Percentiles rank a stretch among this genome's conserved stretches.
Conservation (phyloP, 108 stramenopile genomes). For the Stephanodiscus triporus region DNA sequence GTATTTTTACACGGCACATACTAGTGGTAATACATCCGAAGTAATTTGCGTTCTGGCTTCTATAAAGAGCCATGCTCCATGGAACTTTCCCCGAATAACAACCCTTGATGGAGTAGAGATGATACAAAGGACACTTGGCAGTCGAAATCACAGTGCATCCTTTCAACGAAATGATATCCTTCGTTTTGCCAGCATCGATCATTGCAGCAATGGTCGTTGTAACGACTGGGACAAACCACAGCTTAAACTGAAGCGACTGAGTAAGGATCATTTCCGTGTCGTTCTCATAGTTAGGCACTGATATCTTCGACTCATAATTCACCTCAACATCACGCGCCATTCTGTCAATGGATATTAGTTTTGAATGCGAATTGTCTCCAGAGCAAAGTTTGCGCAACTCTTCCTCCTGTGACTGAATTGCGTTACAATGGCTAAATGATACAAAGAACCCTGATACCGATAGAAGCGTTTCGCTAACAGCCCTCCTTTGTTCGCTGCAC, state of each 20-base stretch:
- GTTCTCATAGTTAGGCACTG: constrained; percentile 8
- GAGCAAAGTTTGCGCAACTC: constrained; percentile 13
- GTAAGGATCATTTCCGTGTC: constrained; percentile 14
- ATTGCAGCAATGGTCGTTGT: constrained; percentile 18
- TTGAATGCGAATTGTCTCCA: constrained; percentile 6
- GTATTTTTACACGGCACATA: not conserved
- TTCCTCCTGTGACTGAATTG: not conserved
- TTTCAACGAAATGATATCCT: constrained; percentile 11
- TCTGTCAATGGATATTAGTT: constrained; percentile 7
- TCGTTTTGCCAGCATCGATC: constrained; percentile 12
- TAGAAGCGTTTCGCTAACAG: constrained; percentile 3
- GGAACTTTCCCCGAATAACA: constrained; percentile 11
- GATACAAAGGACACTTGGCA: constrained; percentile 25
- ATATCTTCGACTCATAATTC: constrained; percentile 7
- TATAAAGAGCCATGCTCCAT: constrained; percentile 9
- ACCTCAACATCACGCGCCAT: constrained; percentile 16
- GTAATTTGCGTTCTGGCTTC: not conserved
- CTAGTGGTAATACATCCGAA: not conserved
- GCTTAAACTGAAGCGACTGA: constrained; percentile 16
- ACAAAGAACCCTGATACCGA: constrained; percentile 28
- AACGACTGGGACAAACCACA: constrained; percentile 31
- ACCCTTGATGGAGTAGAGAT: constrained; percentile 19
- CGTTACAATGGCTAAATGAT: constrained; percentile 1
- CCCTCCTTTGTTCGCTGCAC: constrained; percentile 8
- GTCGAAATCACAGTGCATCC: constrained; percentile 24